These are phyloP conservation scores for Aspergillus arachidicola DNA, from an alignment of 2,329 filamentous ascomycete genomes.

Conservation along the genomic window DNA sequence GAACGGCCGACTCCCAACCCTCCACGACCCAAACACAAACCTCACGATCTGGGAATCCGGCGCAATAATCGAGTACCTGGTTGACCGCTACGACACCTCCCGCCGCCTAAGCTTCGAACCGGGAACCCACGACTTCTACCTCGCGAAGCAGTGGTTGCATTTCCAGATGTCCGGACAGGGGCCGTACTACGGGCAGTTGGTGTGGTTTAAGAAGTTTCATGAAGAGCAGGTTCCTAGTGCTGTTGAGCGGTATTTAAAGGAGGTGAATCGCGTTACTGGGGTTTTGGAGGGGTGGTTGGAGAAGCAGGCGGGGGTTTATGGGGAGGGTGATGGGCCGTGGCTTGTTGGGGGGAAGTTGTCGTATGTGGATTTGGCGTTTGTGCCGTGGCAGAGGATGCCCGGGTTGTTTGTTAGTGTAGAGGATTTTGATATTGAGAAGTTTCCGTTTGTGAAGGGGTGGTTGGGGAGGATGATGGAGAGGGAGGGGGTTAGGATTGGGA, in stretches of 20 bases:
- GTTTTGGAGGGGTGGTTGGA: constrained; percentile 44
- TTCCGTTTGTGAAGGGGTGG: constrained; percentile 5
- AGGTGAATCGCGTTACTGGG: constrained; percentile 49
- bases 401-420: background rate
- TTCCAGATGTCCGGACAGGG: constrained; percentile 43
- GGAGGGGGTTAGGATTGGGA: background rate
- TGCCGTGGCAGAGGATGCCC: constrained; percentile 20
- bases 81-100: constrained; percentile 49
- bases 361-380: constrained; percentile 44
- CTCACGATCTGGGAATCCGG: constrained; percentile 43
- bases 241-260: constrained; percentile 50
- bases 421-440: background rate
- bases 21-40: constrained; percentile 51
- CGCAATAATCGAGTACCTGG: constrained; percentile 26
- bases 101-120: constrained; percentile 43
- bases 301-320: constrained; percentile 1
- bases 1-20: constrained; percentile 27
- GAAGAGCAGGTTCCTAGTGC: constrained; percentile 49
- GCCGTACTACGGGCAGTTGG: constrained; percentile 46
- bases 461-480: background rate
- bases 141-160: constrained; percentile 46
- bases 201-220: constrained; percentile 43
- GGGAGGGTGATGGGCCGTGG: constrained; percentile 35
- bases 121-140: constrained; percentile 37
- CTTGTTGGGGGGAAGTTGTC: constrained; percentile 48